phyloP scores from a whole-genome alignment of 371 early-diverging fungal genomes.

The Haplosporangium sp. region DNA sequence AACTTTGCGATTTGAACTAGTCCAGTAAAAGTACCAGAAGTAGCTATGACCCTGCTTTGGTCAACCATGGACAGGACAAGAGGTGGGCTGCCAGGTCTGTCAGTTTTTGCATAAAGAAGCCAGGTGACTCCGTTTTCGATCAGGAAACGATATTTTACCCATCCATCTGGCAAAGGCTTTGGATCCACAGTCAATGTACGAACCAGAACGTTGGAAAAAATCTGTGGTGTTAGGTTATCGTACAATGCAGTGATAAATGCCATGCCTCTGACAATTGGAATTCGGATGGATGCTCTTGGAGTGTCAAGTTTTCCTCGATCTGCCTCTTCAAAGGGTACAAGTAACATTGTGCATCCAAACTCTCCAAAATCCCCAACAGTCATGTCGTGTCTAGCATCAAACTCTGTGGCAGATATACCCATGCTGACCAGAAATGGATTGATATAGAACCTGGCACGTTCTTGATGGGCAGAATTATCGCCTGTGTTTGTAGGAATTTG shows the following conservation, averaged over 20 bases:
- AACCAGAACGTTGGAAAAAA: conserved; percentile 49
- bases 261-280: conserved; percentile 67
- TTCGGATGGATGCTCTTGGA: conserved; percentile 12
- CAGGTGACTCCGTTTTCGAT: conserved; percentile 45
- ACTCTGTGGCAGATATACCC: conserved; percentile 41
- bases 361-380: conserved; percentile 42
- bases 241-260: conserved; percentile 63
- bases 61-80: conserved; percentile 14
- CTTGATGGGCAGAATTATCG: background rate
- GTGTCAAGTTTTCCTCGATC: background rate
- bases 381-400: conserved; percentile 34
- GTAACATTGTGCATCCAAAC: conserved; percentile 43
- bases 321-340: conserved; percentile 17
- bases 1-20: conserved; percentile 64
- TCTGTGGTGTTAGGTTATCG: conserved; percentile 61
- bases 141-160: conserved; percentile 48
- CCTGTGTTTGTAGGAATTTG: background rate
- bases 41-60: conserved; percentile 46
- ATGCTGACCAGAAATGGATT: conserved; percentile 51
- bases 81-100: background rate
- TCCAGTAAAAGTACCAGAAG: conserved; percentile 56
- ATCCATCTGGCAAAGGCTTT: conserved; percentile 8
- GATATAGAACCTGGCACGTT: conserved; percentile 23
- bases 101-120: conserved; percentile 34
- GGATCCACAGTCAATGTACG: conserved; percentile 25